Evolutionary conservation across 2,329 filamentous ascomycete species (phyloP), one percentile per base, ranked within the genome.

Genomic region (Cryphonectria japonica): DNA sequence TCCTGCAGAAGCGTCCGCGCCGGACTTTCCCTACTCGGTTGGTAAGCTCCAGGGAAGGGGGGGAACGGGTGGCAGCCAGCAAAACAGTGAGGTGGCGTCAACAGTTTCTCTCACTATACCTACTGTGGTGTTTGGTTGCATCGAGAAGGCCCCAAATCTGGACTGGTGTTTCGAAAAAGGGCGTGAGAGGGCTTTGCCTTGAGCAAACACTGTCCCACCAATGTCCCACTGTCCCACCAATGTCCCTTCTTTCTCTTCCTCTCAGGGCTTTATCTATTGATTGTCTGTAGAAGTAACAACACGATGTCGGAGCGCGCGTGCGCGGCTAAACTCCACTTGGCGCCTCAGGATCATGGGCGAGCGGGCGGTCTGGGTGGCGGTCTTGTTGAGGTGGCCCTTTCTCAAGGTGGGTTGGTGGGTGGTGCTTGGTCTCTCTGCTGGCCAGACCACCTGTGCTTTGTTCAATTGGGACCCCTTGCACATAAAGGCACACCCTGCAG

Each of bases 1-100:
- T 68, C 69, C 69, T 70, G 69, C 69, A 70, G 69, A 67, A 70
- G 69, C 54, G 64, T 41, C 59, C 32, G 41, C 64, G 26, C 60
- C 69, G 52, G 34, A 39, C 59, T 61, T 61, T 61, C 19, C 32
- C n/a, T 50, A 69, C 62, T 52, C 60, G 62, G 52, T 64, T 50
- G 22, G 46, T 50, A n/a, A 54, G 57, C 26, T 37, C 29, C 57
- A 32, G 54, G 54, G 54, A 29, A 29, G 2, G 19, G 37, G 9
- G 37, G 37, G 9, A 61, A n/a, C 34, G 34, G 59, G 59, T 32
- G 32, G 3, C 29, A 19, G 26, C 54, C 54, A 32, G 46, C 46
- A 50, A 50, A 50, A 19, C 46, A n/a, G 22, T 50, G 9, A 50
- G n/a, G 46, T 59, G 54, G 54, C 29, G 16, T 59, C 16, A 34